These are phyloP conservation scores for Lignosus rhinocerotis DNA, from an alignment of 1,284 basidiomycete genomes.

Conservation along the genomic window DNA sequence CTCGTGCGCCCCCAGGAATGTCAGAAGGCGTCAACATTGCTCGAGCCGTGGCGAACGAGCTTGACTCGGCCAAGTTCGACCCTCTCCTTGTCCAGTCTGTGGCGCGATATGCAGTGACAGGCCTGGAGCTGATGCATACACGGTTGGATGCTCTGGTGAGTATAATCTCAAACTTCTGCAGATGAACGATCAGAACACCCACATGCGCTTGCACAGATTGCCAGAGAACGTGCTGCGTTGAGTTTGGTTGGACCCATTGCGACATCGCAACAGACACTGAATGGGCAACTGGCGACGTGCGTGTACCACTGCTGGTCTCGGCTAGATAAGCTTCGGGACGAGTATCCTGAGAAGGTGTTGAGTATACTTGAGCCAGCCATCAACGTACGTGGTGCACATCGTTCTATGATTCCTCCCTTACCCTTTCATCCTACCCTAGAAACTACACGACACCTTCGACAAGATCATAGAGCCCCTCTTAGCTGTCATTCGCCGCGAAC, in stretches of 20 bases:
- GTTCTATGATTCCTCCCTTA: too few species aligned
- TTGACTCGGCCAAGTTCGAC: slow-evolving; percentile 92
- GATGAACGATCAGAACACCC: neutral
- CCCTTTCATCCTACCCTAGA: slow-evolving; percentile 40
- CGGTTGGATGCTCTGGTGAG: slow-evolving; percentile 71
- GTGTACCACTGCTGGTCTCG: slow-evolving; percentile 77
- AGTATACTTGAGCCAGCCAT: slow-evolving; percentile 62
- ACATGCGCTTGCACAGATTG: slow-evolving; percentile 47
- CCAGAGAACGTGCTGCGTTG: slow-evolving; percentile 76
- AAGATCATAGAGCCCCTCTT: slow-evolving; percentile 71
- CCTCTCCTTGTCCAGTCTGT: slow-evolving; percentile 81
- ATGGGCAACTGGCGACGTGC: slow-evolving; percentile 76
- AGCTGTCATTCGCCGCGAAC: slow-evolving; percentile 75
- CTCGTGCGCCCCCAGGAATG: slow-evolving; percentile 69
- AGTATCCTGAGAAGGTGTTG: slow-evolving; percentile 68
- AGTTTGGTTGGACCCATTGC: slow-evolving; percentile 76
- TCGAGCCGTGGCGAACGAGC: slow-evolving; percentile 81
- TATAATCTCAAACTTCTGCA: slow-evolving; percentile 3
- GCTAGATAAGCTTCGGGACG: slow-evolving; percentile 68
- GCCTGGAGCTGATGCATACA: slow-evolving; percentile 65
- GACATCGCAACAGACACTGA: slow-evolving; percentile 75
- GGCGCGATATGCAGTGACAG: slow-evolving; percentile 68
- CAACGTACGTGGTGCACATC: slow-evolving; percentile 41
- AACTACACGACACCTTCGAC: slow-evolving; percentile 58
- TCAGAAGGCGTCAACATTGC: slow-evolving; percentile 78